Base-by-base conservation (phyloP, 352 stramenopile genomes). In the Phytophthora cactorum region DNA sequence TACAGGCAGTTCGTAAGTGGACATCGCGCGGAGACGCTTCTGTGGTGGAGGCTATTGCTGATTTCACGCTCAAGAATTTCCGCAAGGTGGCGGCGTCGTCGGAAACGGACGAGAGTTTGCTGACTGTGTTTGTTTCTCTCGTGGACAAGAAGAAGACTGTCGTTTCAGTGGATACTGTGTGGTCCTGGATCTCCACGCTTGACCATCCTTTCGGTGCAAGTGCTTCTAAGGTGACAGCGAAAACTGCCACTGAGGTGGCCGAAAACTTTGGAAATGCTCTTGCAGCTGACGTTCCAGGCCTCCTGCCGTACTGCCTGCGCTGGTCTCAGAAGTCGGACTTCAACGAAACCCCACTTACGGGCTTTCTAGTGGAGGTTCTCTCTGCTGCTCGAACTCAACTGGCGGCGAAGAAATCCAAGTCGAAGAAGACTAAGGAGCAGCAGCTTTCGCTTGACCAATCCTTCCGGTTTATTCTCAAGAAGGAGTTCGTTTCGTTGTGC, bases 121-220 rank as follows among this genome's bases (percentile, higher is more conserved):
- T 96, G 11, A 73, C 88, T 11, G 61, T 93, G 11, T 75, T 90
- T 45, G 73, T 96, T 52, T 75, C 88, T 17, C 65, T 91, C 12
- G 31, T 84, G 14, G 52, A 67, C 15, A 74, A 59, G 32, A 73
- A 78, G 28, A 76, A 78, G 25, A 28, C 29, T 17, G 43, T 69
- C 8, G 54, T 73, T n/a, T 51, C 53, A 25, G 41, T 91, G 12
- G 70, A 85, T 29, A 72, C 70, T 41, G 52, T 86, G 1, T 82
- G 73, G 59, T 53, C 60, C 3, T 89, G 75, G 75, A 64, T 93
- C n/a, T 49, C 68, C 17, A 52, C 38, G 8, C 71, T 95, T 12
- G 72, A 86, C 1, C 86, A 95, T 54, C 65, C 84, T 22, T 88
- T 93, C 31, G 72, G 74, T 27, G 59, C 51, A 3, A 70, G 64